Conservation (phyloP, 352 stramenopile species). For the Pythium brassicae region DNA sequence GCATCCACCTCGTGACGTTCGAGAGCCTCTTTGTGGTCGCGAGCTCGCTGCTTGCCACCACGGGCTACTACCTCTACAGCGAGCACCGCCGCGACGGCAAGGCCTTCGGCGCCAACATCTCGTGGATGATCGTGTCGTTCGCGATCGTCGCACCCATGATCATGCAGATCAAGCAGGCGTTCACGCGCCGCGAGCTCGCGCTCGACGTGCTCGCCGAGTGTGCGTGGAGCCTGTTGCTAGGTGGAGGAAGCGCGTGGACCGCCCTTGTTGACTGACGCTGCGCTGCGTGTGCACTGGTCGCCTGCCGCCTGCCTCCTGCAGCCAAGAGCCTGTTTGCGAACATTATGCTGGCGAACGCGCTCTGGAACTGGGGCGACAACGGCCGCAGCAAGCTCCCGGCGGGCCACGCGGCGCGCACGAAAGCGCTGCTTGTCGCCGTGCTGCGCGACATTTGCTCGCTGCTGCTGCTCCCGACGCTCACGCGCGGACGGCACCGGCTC, state of each 20-base stretch:
- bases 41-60: slow-evolving; percentile 55
- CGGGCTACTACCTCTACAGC: slow-evolving; percentile 65
- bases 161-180: slow-evolving; percentile 86
- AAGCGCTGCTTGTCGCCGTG: slow-evolving; percentile 42
- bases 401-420: slow-evolving; percentile 52
- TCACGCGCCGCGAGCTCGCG: slow-evolving; percentile 63
- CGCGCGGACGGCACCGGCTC: slow-evolving; percentile 66
- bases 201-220: slow-evolving; percentile 64
- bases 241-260: no score
- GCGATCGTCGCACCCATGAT: slow-evolving; percentile 83
- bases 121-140: slow-evolving; percentile 80
- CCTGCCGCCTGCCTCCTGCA: slow-evolving; percentile 6
- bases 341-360: slow-evolving; percentile 70
- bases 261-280: no score
- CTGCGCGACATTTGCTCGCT: slow-evolving; percentile 43
- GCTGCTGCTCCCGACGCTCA: slow-evolving; percentile 63
- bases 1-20: slow-evolving; percentile 70
- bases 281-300: no score
- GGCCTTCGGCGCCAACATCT: slow-evolving; percentile 78
- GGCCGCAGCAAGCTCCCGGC: slow-evolving; percentile 47
- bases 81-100: slow-evolving; percentile 18
- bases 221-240: slow-evolving; percentile 15
- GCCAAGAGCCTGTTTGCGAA: slow-evolving; percentile 65
- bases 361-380: slow-evolving; percentile 79
- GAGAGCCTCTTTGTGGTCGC: slow-evolving; percentile 70